Conservation (phyloP, 1,139 yeast species). For the Schizosaccharomyces versatilis region DNA sequence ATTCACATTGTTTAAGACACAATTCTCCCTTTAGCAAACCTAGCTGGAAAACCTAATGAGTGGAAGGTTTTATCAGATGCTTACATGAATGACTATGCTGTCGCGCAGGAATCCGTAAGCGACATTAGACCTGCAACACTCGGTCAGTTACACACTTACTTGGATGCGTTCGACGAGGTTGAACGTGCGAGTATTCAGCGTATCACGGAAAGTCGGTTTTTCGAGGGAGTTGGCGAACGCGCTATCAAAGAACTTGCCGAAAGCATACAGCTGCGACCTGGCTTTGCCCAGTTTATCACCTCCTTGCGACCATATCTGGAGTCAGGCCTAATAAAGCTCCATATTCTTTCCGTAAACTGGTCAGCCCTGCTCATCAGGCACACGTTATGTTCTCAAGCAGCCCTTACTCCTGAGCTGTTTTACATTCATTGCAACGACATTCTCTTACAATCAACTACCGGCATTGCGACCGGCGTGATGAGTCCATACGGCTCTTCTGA, state of each 20-base stretch:
- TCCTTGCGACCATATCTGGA: not conserved
- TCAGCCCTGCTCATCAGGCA: not conserved
- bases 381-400: not conserved
- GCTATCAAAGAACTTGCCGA: not conserved
- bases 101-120: not conserved
- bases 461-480: not conserved
- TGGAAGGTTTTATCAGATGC: not conserved
- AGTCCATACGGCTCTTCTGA: not conserved
- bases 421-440: not conserved
- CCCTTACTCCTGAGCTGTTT: not conserved
- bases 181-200: not conserved
- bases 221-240: not conserved
- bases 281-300: not conserved
- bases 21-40: not conserved
- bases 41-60: not conserved
- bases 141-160: not conserved
- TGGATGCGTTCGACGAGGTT: not conserved
- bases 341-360: not conserved
- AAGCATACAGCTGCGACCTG: not conserved
- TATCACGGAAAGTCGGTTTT: not conserved
- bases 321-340: not conserved
- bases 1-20: not conserved
- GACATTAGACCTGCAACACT: not conserved
- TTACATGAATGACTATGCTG: not conserved
- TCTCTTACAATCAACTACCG: not conserved